Conservation (phyloP, 805 yeast species). For the Metahyphopichia silvanorum region DNA sequence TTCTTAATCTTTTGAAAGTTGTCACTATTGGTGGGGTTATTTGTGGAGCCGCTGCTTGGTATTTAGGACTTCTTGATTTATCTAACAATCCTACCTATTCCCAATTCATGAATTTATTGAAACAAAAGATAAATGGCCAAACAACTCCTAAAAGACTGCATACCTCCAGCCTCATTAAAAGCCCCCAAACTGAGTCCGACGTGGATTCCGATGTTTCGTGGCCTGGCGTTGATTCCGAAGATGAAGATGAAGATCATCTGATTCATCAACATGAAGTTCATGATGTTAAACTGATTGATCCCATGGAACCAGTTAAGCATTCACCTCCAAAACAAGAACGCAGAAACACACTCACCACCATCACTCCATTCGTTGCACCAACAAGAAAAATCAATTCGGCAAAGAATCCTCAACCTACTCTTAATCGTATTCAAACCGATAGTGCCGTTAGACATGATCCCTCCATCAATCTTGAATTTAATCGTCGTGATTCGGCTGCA, state of each 20-base stretch:
- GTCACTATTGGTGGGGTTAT: constrained; percentile 21
- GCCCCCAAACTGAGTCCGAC: constrained; percentile 6
- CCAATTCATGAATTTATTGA: constrained; percentile 3
- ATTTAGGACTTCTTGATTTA: constrained; percentile 23
- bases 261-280: background rate
- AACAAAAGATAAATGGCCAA: background rate
- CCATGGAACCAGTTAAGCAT: constrained; percentile 2
- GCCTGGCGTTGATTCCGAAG: constrained; percentile 4
- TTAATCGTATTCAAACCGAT: constrained; percentile 15
- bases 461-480: background rate
- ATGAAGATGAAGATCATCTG: background rate
- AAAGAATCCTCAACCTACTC: background rate
- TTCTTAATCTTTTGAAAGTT: constrained; percentile 17
- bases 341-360: constrained; percentile 17
- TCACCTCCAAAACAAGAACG: constrained; percentile 10
- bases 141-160: constrained; percentile 4
- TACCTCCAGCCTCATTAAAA: background rate
- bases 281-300: no score
- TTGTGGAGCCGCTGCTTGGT: constrained; percentile 23
- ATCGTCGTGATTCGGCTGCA: constrained; percentile 1
- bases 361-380: constrained; percentile 17
- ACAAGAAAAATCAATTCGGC: background rate
- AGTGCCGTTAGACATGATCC: constrained; percentile 2
- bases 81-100: constrained; percentile 9
- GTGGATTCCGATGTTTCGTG: constrained; percentile 1